These are phyloP conservation scores for Apiospora rasikravindrae DNA, from an alignment of 2,329 filamentous ascomycete species.

Conservation along the genomic window DNA sequence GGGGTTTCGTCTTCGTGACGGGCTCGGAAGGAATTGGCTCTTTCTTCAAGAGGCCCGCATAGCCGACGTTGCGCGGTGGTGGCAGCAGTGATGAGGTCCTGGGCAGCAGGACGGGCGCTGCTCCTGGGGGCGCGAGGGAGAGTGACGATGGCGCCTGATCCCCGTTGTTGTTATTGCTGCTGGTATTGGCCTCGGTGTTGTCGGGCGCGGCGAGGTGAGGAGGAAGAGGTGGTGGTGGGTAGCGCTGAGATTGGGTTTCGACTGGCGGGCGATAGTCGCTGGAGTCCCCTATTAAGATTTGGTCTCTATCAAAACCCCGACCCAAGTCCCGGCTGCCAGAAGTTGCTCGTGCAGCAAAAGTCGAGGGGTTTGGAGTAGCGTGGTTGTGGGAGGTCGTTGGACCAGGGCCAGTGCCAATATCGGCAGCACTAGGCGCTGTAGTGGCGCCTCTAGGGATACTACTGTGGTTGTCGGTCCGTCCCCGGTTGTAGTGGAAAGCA, in stretches of 20 bases:
- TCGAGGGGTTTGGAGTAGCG: constrained; percentile 15
- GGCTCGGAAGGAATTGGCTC: constrained; percentile 24
- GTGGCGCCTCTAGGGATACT: constrained; percentile 10
- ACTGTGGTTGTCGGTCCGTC: constrained; percentile 10
- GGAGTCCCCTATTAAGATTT: constrained; percentile 20
- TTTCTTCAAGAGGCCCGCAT: constrained; percentile 23
- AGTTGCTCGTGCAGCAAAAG: constrained; percentile 10
- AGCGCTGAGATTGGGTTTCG: constrained; percentile 21
- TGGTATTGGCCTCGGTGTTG: constrained; percentile 18
- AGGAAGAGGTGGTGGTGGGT: constrained; percentile 7
- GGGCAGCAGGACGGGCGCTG: constrained; percentile 22
- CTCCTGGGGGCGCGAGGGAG: constrained; percentile 26
- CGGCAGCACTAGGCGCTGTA: constrained; percentile 9
- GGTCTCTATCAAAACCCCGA: constrained; percentile 8
- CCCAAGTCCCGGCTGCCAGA: constrained; percentile 16
- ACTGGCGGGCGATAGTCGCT: constrained; percentile 18
- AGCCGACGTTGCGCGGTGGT: constrained; percentile 31
- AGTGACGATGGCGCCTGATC: constrained; percentile 26
- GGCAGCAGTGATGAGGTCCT: constrained; percentile 34
- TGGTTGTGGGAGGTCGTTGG: constrained; percentile 6
- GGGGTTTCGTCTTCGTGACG: constrained; percentile 23
- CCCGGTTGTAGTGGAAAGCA: constrained; percentile 24
- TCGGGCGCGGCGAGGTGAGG: not conserved
- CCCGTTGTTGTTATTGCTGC: constrained; percentile 11
- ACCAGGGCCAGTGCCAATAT: constrained; percentile 3